A percentile compares a stretch with the other conserved stretches of the same genome.
Conservation (phyloP, 768 basidiomycete species). For the Lentinula detonsa region DNA sequence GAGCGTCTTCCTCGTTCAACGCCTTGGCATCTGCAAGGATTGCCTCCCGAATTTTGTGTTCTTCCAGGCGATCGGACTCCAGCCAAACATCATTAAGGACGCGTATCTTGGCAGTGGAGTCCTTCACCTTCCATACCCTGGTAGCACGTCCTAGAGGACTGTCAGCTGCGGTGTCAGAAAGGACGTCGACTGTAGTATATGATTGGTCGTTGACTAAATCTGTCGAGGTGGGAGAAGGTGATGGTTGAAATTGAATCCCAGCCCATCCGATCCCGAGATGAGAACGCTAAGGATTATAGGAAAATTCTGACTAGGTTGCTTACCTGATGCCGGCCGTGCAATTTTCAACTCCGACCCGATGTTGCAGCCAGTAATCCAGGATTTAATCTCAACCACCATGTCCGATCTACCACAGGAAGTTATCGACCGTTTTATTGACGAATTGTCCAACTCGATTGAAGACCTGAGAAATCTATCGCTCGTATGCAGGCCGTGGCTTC, state of each 20-base stretch:
- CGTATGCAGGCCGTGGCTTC: not conserved
- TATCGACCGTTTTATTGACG: slow-evolving; percentile 5
- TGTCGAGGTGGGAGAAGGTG: not conserved
- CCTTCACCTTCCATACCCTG: not conserved
- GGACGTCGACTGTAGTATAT: not conserved
- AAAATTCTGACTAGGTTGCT: not conserved
- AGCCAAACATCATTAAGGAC: not conserved
- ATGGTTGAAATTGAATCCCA: not conserved
- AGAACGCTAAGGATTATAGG: not conserved
- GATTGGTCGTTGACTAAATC: not conserved
- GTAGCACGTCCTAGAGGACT: not conserved
- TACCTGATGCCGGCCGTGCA: too few relatives aligned
- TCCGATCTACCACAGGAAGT: not conserved
- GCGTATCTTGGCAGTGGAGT: not conserved
- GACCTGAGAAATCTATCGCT: not conserved
- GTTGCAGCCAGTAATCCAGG: too few relatives aligned
- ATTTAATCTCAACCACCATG: not conserved
- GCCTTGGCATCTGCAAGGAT: not conserved
- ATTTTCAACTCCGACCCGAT: too few relatives aligned
- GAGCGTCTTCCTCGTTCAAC: not conserved
- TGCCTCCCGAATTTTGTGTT: too few relatives aligned
- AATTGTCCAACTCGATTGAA: not conserved
- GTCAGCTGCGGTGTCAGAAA: not conserved
- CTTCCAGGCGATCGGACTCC: too few relatives aligned
- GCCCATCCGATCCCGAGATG: not conserved